Base-by-base conservation (phyloP, 768 basidiomycete genomes). In the Omphalotus guepiniiformis region DNA sequence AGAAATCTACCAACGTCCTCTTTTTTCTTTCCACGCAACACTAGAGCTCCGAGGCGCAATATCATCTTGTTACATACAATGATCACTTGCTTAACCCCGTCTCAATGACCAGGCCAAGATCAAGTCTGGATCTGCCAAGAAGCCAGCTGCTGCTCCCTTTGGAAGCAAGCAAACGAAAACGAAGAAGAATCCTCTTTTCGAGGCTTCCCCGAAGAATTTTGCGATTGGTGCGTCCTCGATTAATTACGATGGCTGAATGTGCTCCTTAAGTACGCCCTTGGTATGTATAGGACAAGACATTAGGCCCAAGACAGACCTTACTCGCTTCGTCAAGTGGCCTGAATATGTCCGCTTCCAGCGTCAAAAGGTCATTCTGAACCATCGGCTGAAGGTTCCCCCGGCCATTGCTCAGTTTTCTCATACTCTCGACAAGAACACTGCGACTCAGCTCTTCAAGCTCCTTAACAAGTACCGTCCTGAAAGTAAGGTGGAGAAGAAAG, bases 271-370 rank as follows among this genome's bases (percentile, higher is more conserved):
- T 37, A 12, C 32, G 9, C 34, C 22, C 30, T 3, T 6, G 15
- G 21, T 18, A 21, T 15, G 2, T 56, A n/a, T 51, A 96, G 95
- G 95, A 63, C 93, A 94, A 74, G 91, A 95, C 69, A 80, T 97
- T 58, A 89, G 86, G 60, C 94, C 86, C 61, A 79, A 79, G 65
- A 80, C 80, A 47, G 95, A 98, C 71, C 71, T 97, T 55, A 95
- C 91, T 48, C 90, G 94, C 66, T 98, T 97, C 74, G 90, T 97
- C 74, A 97, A 96, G 70, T 99, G 95, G 95, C 95, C 95, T 58
- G 93, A 95, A 74, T 99, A 99, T 63, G 83, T 99, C 58, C 91
- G 93, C 63, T 87, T 98, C 36, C 95, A 99, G 65, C 85, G 95
- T 65, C 93, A 97, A 72, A 97, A 97, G 76, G 92, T 97, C 63